phyloP scores from a whole-genome alignment of 108 stramenopile species.

The Stephanodiscus minutulus region DNA sequence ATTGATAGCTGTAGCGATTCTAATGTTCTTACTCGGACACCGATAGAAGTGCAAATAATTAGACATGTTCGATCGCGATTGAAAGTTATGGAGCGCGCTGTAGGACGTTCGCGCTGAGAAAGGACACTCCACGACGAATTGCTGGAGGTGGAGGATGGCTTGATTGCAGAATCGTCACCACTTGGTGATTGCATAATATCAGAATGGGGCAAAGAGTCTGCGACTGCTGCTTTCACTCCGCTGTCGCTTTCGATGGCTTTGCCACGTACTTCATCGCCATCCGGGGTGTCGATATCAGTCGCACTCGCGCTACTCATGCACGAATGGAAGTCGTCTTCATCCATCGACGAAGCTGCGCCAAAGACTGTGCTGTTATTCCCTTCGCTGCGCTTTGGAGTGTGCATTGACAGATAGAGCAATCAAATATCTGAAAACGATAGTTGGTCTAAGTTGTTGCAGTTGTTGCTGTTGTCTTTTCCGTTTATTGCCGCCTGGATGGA shows the following conservation, averaged over 20 bases:
- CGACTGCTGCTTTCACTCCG: neutral
- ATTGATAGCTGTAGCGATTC: slow-evolving; percentile 23
- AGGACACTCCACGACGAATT: slow-evolving; percentile 18
- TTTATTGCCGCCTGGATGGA: no score
- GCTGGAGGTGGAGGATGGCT: slow-evolving; percentile 11
- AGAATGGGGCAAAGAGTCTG: neutral
- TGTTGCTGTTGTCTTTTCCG: no score
- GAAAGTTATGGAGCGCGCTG: slow-evolving; percentile 41
- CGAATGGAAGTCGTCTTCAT: slow-evolving; percentile 40
- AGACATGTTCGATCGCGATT: slow-evolving; percentile 46
- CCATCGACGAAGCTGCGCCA: neutral
- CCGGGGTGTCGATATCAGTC: neutral
- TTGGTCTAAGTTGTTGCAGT: no score
- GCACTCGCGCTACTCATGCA: slow-evolving; percentile 30
- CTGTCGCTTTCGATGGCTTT: neutral
- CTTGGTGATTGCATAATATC: neutral
- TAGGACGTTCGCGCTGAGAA: slow-evolving; percentile 27
- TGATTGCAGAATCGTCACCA: slow-evolving; percentile 2
- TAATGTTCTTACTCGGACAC: slow-evolving; percentile 42
- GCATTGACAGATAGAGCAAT: no score
- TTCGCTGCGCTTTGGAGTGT: neutral
- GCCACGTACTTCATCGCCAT: neutral
- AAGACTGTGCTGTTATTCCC: neutral
- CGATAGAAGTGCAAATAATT: slow-evolving; percentile 40
- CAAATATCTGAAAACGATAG: no score